Base-by-base conservation (phyloP, 352 stramenopile species). In the Chrysophaeum taylorii region DNA sequence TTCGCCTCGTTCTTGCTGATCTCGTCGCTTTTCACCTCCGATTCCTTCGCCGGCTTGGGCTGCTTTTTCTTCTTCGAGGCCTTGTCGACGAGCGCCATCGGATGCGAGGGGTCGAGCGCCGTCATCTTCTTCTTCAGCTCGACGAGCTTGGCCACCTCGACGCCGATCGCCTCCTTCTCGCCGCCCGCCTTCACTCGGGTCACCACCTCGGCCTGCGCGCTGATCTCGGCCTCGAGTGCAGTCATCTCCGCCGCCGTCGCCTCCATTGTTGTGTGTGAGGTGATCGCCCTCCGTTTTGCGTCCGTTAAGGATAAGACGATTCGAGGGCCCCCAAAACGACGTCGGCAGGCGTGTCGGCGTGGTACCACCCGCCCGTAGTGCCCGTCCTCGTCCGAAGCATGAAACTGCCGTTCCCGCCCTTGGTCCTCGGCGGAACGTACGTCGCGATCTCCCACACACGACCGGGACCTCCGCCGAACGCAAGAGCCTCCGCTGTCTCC, bases 41-140 rank as follows among this genome's bases (percentile, higher is more conserved):
- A 73, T 64, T 74, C 62, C 57, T 81, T 81, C n/a, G 69, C 75
- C 0, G 69, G 68, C 66, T 83, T 81, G 2, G 62, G 72, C 53
- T 70, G 66, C 29, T 69, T 76, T 57, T 85, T 84, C 76, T 85
- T 86, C 70, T 84, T 64, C 25, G 72, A 69, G 57, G 84, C 85
- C 68, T 79, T 77, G 7, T 79, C 70, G n/a, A 81, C 78, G 71
- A 84, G 85, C 27, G 76, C 68, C 31, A 77, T 29, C 4, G 53
- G 15, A 33, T 69, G 62, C 27, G 14, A 16, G 5, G 62, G 41
- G n/a, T 50, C 62, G 62, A 61, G 31, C 15, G 16, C 12, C 12
- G 62, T 69, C 7, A 69, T 38, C 45, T 69, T 16, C 35, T 31
- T 53, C 53, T 87, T 87, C 48, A 76, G 72, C n/a, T 70, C 75